Percentiles rank a stretch among this genome's conserved stretches.
These are phyloP conservation scores for Turnera subulata DNA, from an alignment of 345 rosid species.

Conservation along the genomic window DNA sequence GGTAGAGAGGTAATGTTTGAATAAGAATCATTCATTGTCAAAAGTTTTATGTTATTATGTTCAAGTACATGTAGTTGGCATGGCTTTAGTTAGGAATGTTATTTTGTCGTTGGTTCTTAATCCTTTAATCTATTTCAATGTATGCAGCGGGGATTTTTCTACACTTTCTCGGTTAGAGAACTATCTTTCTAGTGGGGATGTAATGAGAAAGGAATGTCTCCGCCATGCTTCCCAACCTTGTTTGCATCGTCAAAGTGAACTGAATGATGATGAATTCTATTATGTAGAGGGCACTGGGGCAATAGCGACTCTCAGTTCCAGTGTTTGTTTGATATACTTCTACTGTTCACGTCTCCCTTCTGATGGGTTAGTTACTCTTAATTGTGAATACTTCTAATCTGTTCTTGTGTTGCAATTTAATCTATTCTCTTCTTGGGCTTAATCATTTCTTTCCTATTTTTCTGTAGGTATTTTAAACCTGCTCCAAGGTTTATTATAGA, in stretches of 20 bases:
- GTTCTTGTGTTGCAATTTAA: background rate
- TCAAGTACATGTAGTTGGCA: too few relatives aligned
- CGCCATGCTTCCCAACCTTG: slow-evolving; percentile 55
- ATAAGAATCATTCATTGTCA: background rate
- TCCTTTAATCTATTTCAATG: slow-evolving; percentile 5
- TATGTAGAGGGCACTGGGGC: slow-evolving; percentile 62
- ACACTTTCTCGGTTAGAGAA: slow-evolving; percentile 47
- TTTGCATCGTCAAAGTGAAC: slow-evolving; percentile 36
- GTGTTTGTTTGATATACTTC: slow-evolving; percentile 57
- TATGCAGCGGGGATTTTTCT: slow-evolving; percentile 46
- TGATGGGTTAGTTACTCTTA: slow-evolving; percentile 55
- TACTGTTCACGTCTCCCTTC: slow-evolving; percentile 92
- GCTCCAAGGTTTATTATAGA: slow-evolving; percentile 51
- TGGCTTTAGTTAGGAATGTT: too few relatives aligned
- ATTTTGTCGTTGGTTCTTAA: background rate
- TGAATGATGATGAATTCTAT: slow-evolving; percentile 33
- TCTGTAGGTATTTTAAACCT: slow-evolving; percentile 74
- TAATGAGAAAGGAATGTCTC: slow-evolving; percentile 70
- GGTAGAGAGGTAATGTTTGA: slow-evolving; percentile 48
- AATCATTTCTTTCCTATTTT: background rate
- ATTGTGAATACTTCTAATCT: slow-evolving; percentile 1
- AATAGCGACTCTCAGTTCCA: slow-evolving; percentile 50
- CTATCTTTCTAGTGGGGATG: slow-evolving; percentile 58
- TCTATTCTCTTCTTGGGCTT: background rate
- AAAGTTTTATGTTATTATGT: too few relatives aligned